Conservation (phyloP, 78 protist species). For the Pigoraptor vietnamica region DNA sequence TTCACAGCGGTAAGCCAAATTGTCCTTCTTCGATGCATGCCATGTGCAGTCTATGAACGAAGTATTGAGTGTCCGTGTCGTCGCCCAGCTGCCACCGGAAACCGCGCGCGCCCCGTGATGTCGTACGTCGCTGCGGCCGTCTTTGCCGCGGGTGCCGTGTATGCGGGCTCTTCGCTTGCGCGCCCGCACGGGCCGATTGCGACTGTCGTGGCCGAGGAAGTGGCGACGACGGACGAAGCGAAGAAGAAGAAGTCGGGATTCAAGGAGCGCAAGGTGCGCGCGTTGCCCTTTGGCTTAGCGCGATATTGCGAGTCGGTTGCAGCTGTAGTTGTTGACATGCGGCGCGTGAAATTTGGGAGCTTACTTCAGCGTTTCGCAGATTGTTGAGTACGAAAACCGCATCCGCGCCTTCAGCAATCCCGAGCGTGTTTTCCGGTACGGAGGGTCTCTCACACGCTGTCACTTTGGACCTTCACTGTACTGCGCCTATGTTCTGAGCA, state of each 20-base stretch:
- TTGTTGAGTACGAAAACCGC: background rate
- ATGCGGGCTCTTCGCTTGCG: background rate
- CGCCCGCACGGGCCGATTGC: background rate
- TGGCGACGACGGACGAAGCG: background rate
- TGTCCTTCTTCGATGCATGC: background rate
- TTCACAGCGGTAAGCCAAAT: too few relatives aligned
- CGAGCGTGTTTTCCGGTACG: background rate
- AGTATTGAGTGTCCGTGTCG: background rate
- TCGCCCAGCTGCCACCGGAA: background rate
- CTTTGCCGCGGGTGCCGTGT: background rate
- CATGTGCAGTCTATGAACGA: background rate
- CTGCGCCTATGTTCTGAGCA: too few relatives aligned
- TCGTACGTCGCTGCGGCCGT: background rate
- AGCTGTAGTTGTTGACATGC: too few relatives aligned
- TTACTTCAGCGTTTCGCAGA: background rate
- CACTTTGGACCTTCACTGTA: background rate
- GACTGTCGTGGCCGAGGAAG: background rate
- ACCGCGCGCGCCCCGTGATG: background rate
- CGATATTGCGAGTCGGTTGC: background rate
- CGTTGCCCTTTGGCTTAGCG: background rate
- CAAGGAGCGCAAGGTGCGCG: background rate
- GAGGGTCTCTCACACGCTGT: background rate
- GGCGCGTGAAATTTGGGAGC: too few relatives aligned
- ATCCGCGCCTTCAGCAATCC: background rate
- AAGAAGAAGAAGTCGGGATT: constrained; percentile 1